phyloP scores from a whole-genome alignment of 1,139 yeast species.

The Wickerhamomyces sp. region DNA sequence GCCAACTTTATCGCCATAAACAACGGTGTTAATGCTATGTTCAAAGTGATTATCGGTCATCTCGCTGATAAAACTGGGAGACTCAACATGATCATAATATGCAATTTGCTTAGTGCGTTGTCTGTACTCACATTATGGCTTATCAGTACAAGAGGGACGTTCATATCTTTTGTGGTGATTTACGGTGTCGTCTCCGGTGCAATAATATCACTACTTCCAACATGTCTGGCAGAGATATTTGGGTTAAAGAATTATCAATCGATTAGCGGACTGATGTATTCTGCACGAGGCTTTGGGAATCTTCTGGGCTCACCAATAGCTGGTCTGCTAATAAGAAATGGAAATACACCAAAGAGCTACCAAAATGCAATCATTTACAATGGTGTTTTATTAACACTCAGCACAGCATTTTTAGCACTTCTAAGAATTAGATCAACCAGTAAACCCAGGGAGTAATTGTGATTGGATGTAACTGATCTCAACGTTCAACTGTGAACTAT shows the following conservation, averaged over 20 bases:
- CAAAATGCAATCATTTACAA: conserved; percentile 27
- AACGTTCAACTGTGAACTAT: no score
- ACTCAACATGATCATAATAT: conserved; percentile 34
- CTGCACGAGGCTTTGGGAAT: conserved; percentile 32
- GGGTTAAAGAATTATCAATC: conserved; percentile 30
- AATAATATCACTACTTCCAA: conserved; percentile 36
- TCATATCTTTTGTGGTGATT: conserved; percentile 35
- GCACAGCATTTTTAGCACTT: conserved; percentile 19
- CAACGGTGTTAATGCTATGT: conserved; percentile 37
- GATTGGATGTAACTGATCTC: no score
- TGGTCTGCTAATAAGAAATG: conserved; percentile 26
- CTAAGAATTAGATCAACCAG: background rate
- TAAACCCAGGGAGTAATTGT: background rate
- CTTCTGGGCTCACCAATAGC: conserved; percentile 35
- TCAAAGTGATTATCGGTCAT: conserved; percentile 35
- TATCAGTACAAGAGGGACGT: conserved; percentile 28
- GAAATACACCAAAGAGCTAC: conserved; percentile 23
- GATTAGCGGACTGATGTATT: conserved; percentile 28
- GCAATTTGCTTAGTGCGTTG: conserved; percentile 31
- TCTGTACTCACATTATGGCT: conserved; percentile 35
- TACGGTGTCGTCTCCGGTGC: conserved; percentile 38
- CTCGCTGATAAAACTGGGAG: conserved; percentile 36
- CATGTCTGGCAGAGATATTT: conserved; percentile 37
- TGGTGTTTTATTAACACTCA: conserved; percentile 25
- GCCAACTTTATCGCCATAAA: conserved; percentile 41